Evolutionary conservation across 2,329 filamentous ascomycete genomes (phyloP), one percentile per base, ranked within the genome.

Genomic region (Podosphaera fusca): DNA sequence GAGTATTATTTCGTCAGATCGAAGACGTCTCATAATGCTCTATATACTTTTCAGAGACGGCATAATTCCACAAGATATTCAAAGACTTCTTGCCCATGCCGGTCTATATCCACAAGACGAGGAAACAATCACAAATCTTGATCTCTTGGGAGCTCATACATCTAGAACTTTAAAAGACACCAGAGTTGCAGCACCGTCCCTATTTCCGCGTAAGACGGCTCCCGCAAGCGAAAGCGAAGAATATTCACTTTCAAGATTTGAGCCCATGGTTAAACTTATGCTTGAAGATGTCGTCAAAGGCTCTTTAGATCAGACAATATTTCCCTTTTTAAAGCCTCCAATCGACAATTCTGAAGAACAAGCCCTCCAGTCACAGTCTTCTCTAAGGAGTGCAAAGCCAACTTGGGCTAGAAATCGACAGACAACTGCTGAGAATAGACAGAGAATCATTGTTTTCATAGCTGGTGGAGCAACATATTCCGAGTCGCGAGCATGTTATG

Each of bases 401-500:
- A 95, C 89, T 47, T 98, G 92, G 92, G 92, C 92, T 1, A 86
- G 87, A 56, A 83, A 85, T 8, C 82, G 87, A 49, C 77, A 84
- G 51, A 78, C 81, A 34, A 81, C 73, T 59, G 79, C 75, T 59
- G 90, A 96, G 67, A 94, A 89, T 61, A 80, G 84, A 56, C 92
- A 98, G 68, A 81, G 92, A 56, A 77, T 96, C 56, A 85, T 98
- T 59, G 82, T 96, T 14, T 96, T 95, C 68, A 84, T 96, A 77
- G 92, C 90, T 1, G 92, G 92, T 53, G 92, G 92, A 50, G 92
- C 92, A 29, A 96, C 92, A 0, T 95, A 90, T 68, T 88, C 87
- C 4, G 92, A 98, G 70, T 78, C 86, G 36, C 81, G 92, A 34
- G 78, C 82, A 10, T 98, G 92, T 71, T 96, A 96, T 67, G 87